These are phyloP conservation scores for Ramularia collo-cygni DNA, from an alignment of 2,329 filamentous ascomycete genomes.

Conservation along the genomic window DNA sequence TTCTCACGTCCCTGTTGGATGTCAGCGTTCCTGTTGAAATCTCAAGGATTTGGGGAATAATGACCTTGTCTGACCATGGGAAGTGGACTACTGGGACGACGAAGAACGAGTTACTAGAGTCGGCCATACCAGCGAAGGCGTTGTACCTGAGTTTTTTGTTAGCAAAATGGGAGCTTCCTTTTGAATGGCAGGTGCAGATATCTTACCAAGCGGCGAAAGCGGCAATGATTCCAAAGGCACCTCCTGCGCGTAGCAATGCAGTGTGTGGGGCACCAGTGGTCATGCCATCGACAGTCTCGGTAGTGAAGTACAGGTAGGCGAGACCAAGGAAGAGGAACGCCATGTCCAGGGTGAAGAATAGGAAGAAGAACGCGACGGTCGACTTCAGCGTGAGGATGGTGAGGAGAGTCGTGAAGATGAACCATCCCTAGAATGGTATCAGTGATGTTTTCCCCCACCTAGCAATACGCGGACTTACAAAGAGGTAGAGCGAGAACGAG, in stretches of 20 bases:
- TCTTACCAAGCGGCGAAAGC: slow-evolving; percentile 46
- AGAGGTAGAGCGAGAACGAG: slow-evolving; percentile 52
- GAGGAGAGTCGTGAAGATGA: slow-evolving; percentile 52
- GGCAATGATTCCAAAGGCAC: slow-evolving; percentile 47
- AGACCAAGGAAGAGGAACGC: slow-evolving; percentile 53
- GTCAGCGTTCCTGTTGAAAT: too few species aligned
- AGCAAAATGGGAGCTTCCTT: too few species aligned
- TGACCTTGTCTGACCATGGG: slow-evolving; percentile 85
- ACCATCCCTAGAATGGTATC: slow-evolving; percentile 41
- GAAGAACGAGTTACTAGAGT: slow-evolving; percentile 67
- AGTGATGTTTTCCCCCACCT: background rate
- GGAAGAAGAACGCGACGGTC: slow-evolving; percentile 51
- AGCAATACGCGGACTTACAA: slow-evolving; percentile 31
- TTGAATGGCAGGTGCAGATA: background rate
- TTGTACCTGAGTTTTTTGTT: slow-evolving; percentile 37
- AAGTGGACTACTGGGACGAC: slow-evolving; percentile 88
- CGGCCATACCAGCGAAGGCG: slow-evolving; percentile 49
- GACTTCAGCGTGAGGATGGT: slow-evolving; percentile 50
- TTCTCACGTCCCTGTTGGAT: slow-evolving; percentile 57
- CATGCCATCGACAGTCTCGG: too few species aligned
- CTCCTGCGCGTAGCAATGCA: slow-evolving; percentile 45
- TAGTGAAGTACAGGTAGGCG: slow-evolving; percentile 44
- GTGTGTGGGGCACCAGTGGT: slow-evolving; percentile 33
- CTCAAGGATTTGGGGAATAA: too few species aligned
- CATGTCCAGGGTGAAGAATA: slow-evolving; percentile 53